A percentile compares a stretch with the other conserved stretches of the same genome.
phyloP scores from a whole-genome alignment of 1,139 yeast genomes.

The Geotrichum histeridarum region DNA sequence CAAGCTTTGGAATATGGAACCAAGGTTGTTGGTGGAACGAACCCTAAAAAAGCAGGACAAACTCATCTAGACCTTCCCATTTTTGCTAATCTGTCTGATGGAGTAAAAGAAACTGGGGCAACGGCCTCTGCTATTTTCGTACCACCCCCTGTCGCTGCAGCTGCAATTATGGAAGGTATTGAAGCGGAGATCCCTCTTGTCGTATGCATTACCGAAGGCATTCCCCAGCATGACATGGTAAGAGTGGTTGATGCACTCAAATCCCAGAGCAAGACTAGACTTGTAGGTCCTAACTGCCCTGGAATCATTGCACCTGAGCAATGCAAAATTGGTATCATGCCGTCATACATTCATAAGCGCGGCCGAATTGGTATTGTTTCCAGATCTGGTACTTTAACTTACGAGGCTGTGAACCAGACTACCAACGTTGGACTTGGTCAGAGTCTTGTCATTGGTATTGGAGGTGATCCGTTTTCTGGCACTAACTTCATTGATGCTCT shows the following conservation, averaged over 20 bases:
- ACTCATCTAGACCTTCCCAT: slow-evolving; percentile 85
- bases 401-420: slow-evolving; percentile 98
- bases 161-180: slow-evolving; percentile 93
- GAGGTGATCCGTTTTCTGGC: slow-evolving; percentile 99
- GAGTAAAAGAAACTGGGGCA: slow-evolving; percentile 86
- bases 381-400: slow-evolving; percentile 95
- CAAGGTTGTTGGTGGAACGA: slow-evolving; percentile 95
- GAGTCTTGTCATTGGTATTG: slow-evolving; percentile 96
- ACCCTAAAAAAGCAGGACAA: slow-evolving; percentile 96
- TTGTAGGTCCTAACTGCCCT: slow-evolving; percentile 98
- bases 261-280: slow-evolving; percentile 89
- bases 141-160: slow-evolving; percentile 95
- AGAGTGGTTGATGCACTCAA: slow-evolving; percentile 91
- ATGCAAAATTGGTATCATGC: slow-evolving; percentile 99
- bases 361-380: slow-evolving; percentile 95
- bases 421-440: slow-evolving; percentile 95
- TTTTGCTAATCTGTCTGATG: slow-evolving; percentile 80
- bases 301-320: slow-evolving; percentile 97
- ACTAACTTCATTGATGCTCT: slow-evolving; percentile 96
- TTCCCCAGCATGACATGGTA: slow-evolving; percentile 98
- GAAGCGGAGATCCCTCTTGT: slow-evolving; percentile 95
- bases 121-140: slow-evolving; percentile 94
- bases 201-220: slow-evolving; percentile 83
- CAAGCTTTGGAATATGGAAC: slow-evolving; percentile 85
- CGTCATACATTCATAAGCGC: slow-evolving; percentile 83